Percentiles rank a stretch among this genome's conserved stretches.
Conservation (phyloP, 495 filamentous ascomycete species). For the Elasticomyces elasticus region DNA sequence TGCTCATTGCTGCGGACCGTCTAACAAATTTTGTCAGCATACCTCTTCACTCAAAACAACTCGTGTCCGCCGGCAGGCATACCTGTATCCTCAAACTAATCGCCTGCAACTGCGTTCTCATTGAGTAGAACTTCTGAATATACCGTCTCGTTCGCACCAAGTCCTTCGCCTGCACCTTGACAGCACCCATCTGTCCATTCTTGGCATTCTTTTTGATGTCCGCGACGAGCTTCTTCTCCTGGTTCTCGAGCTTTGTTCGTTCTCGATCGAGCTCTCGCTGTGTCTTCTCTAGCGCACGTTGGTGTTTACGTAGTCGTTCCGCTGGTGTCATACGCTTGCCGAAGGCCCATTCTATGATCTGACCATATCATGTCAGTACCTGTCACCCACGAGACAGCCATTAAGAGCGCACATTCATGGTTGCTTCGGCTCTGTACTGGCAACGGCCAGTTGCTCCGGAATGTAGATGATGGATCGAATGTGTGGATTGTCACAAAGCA, state of each 20-base stretch:
- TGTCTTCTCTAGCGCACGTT: conserved; percentile 90
- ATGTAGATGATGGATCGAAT: neutral
- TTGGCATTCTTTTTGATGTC: conserved; percentile 98
- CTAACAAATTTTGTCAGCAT: conserved; percentile 33
- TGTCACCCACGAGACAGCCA: conserved; percentile 22
- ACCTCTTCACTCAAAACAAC: neutral
- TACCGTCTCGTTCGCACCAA: conserved; percentile 89
- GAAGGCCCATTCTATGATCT: conserved; percentile 98
- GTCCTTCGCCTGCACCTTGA: conserved; percentile 96
- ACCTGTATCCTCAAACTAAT: conserved; percentile 93
- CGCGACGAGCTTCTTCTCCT: conserved; percentile 90
- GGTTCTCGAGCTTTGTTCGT: conserved; percentile 87
- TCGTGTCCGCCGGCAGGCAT: conserved; percentile 18
- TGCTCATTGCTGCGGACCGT: conserved; percentile 96
- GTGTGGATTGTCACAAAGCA: too few species aligned
- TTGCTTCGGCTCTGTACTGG: conserved; percentile 10
- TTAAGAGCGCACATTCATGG: conserved; percentile 54
- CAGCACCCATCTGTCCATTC: conserved; percentile 90
- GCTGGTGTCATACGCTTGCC: conserved; percentile 96
- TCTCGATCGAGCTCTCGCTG: conserved; percentile 93
- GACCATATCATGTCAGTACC: neutral
- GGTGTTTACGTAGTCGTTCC: conserved; percentile 92
- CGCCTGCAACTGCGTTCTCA: conserved; percentile 93
- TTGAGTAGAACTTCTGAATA: conserved; percentile 95
- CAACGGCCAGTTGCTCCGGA: neutral